These are phyloP conservation scores for Globisporangium acanthophoron DNA, from an alignment of 352 stramenopile genomes.

Conservation along the genomic window DNA sequence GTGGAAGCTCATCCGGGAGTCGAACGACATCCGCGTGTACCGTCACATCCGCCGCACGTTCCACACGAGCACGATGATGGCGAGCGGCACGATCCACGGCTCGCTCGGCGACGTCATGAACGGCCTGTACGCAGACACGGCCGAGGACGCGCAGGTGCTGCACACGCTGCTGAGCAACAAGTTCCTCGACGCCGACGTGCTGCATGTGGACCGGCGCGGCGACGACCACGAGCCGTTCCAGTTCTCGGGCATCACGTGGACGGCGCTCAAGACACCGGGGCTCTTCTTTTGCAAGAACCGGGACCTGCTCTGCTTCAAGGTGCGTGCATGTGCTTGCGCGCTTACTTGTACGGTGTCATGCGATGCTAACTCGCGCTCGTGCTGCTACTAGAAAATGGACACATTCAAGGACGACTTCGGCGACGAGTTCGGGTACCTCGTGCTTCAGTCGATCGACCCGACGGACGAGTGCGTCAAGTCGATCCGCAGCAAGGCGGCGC, in stretches of 20 bases:
- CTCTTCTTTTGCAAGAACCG: conserved; percentile 56
- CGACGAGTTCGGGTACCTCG: conserved; percentile 64
- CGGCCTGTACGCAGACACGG: conserved; percentile 70
- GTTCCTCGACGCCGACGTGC: conserved; percentile 50
- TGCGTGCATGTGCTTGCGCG: too few species aligned
- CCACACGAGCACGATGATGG: conserved; percentile 48
- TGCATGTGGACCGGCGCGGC: conserved; percentile 63
- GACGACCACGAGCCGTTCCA: conserved; percentile 56
- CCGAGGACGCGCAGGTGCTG: conserved; percentile 53
- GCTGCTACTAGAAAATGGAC: conserved; percentile 73
- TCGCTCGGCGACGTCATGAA: conserved; percentile 70
- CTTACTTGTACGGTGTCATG: too few species aligned
- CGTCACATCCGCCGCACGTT: conserved; percentile 33
- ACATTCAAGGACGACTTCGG: conserved; percentile 43
- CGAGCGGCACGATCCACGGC: conserved; percentile 52
- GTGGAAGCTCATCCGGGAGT: conserved; percentile 67
- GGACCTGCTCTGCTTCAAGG: conserved; percentile 75
- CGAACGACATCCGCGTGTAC: conserved; percentile 58
- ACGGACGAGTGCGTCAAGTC: conserved; percentile 19
- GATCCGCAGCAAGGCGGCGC: conserved; percentile 9
- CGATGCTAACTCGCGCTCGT: too few species aligned
- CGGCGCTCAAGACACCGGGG: conserved; percentile 46
- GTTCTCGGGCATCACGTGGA: conserved; percentile 72
- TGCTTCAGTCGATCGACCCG: conserved; percentile 63
- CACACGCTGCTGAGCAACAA: conserved; percentile 51